Evolutionary conservation across 352 stramenopile genomes (phyloP), one percentile per base, ranked within the genome.

Genomic region (Phytophthora fragariaefolia): DNA sequence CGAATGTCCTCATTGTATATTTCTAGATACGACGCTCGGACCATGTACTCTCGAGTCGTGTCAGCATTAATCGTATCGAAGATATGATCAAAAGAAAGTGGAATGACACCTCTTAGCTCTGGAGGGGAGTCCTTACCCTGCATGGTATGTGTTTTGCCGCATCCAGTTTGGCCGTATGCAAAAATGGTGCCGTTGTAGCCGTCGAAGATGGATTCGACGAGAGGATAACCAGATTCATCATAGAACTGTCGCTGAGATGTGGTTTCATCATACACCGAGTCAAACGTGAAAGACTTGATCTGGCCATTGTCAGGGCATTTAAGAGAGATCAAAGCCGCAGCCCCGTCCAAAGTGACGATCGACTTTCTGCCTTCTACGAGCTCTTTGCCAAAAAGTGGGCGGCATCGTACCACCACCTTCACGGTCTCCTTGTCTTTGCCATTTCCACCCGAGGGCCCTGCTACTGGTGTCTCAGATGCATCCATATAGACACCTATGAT

Each of bases 1-100:
- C 88, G 82, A 49, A 98, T 97, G 54, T 96, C 90, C 58, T 98
- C 95, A 60, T 98, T 98, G 83, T 98, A 98, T 49, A 98, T 98
- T 67, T 98, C 95, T 20, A 98, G 76, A 71, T 97, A 98, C 46
- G 90, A 98, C 32, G 83, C 87, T 50, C 87, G 81, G 6, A 93
- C 84, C 87, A 93, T 94, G 62, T 95, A 93, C 52, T 95, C 85
- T 9, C 76, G 72, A 5, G 67, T 79, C 8, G 74, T 74, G 38
- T 95, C 85, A 20, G 85, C 73, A 38, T 80, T 79, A 53, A 96
- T 95, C 18, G 83, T 92, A 34, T 96, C 86, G 42, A 96, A 96
- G 56, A 96, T 91, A 60, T 96, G 87, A 58, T 94, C 85, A 64
- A 95, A 95, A 9, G 85, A 92, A 42, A 90, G 71, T 13, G 88